Evolutionary conservation across 2,329 filamentous ascomycete species (phyloP).

Genomic region (Talaromyces albobiverticillius): DNA sequence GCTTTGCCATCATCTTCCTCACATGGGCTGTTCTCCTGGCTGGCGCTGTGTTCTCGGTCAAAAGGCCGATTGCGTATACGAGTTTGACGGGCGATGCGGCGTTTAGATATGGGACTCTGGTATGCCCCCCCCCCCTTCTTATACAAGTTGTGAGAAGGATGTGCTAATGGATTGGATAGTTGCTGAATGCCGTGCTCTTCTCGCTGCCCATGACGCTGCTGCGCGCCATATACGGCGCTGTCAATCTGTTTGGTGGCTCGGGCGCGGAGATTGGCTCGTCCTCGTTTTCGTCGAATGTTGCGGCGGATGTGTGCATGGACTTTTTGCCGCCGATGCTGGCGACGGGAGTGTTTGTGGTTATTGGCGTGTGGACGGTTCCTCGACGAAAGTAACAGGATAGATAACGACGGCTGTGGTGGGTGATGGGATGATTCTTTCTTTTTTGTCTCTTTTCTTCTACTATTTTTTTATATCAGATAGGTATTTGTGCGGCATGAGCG

Average conservation of each 20-base stretch:
- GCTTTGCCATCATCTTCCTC: slow-evolving; percentile 9
- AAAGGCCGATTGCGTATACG: too few species aligned
- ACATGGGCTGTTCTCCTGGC: neutral
- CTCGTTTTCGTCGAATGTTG: slow-evolving; percentile 8
- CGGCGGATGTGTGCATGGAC: slow-evolving; percentile 12
- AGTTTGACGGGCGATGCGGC: neutral
- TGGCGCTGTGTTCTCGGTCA: neutral
- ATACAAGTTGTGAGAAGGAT: too few species aligned
- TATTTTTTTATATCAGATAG: neutral
- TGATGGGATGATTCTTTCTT: too few species aligned
- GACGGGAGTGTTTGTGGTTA: slow-evolving; percentile 1
- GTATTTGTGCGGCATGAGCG: too few species aligned
- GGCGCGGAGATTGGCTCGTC: neutral
- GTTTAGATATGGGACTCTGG: slow-evolving; percentile 11
- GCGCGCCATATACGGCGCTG: slow-evolving; percentile 9
- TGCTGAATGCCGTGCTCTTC: slow-evolving; percentile 13
- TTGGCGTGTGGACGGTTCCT: neutral
- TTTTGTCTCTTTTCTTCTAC: neutral
- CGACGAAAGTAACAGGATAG: neutral
- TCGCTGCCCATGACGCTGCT: slow-evolving; percentile 12
- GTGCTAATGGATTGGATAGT: too few species aligned
- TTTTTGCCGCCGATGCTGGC: slow-evolving; percentile 10
- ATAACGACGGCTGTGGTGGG: too few species aligned
- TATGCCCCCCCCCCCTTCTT: too few species aligned
- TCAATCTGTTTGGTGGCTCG: slow-evolving; percentile 6